Evolutionary conservation across 192 early-diverging fungal species (phyloP).

Genomic region (Entomortierella lignicola): DNA sequence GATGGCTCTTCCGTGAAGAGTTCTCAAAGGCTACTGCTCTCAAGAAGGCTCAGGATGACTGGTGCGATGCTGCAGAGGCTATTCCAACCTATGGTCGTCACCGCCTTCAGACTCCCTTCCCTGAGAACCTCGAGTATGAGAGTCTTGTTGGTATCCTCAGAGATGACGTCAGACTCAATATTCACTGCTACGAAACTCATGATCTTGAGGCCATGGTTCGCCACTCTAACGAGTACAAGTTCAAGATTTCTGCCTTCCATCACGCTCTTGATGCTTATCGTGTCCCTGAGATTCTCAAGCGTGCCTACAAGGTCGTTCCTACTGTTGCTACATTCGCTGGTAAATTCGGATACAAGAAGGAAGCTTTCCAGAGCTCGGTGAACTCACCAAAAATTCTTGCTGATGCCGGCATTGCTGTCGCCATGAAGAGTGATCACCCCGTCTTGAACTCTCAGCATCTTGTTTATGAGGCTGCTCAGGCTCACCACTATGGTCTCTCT

Average conservation of each 20-base stretch:
- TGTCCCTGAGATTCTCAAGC: constrained; percentile 70
- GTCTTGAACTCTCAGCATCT: constrained; percentile 79
- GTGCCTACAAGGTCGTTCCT: constrained; percentile 67
- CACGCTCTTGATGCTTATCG: constrained; percentile 84
- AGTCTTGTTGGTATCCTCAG: constrained; percentile 72
- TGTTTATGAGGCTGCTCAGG: constrained; percentile 82
- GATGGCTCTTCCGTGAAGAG: constrained; percentile 71
- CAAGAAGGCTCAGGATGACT: constrained; percentile 65
- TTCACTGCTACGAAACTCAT: constrained; percentile 77
- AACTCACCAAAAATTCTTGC: constrained; percentile 67
- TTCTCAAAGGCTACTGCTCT: constrained; percentile 65
- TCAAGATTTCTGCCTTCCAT: constrained; percentile 79
- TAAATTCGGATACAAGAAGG: constrained; percentile 79
- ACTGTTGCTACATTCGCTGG: constrained; percentile 78
- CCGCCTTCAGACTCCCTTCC: constrained; percentile 63
- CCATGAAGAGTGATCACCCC: constrained; percentile 84
- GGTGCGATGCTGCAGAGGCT: constrained; percentile 50
- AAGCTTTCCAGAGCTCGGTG: constrained; percentile 77
- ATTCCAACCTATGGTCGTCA: constrained; percentile 62
- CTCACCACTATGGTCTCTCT: constrained; percentile 76
- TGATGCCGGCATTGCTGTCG: constrained; percentile 78
- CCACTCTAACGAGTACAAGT: constrained; percentile 77
- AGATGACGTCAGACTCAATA: constrained; percentile 75
- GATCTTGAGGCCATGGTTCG: constrained; percentile 82
- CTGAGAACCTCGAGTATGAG: constrained; percentile 70